Evolutionary conservation across 116 monocot genomes (phyloP).

Genomic region (Posidonia oceanica): DNA sequence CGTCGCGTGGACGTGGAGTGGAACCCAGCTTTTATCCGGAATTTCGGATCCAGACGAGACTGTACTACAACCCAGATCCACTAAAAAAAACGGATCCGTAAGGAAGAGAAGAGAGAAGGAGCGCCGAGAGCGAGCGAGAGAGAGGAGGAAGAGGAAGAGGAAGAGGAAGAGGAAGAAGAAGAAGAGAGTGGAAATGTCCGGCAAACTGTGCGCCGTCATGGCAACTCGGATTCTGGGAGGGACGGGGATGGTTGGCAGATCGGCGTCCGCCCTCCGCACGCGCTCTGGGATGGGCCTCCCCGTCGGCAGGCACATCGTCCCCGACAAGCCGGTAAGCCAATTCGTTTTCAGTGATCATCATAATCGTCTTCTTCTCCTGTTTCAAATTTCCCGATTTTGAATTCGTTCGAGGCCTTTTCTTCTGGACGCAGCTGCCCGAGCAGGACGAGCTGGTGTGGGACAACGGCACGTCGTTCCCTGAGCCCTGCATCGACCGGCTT

Average conservation of each 20-base stretch:
- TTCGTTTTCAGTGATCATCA: neutral
- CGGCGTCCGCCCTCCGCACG: slow-evolving; percentile 36
- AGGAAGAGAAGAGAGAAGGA: neutral
- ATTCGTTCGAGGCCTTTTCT: neutral
- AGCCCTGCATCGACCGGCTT: slow-evolving; percentile 84
- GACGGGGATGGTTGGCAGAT: slow-evolving; percentile 33
- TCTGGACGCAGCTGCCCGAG: slow-evolving; percentile 33
- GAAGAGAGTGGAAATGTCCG: slow-evolving; percentile 25
- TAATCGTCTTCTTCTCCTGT: neutral
- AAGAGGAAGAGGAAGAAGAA: neutral
- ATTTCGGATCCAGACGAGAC: too few relatives aligned
- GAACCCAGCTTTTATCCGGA: too few relatives aligned
- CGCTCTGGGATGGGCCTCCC: slow-evolving; percentile 94
- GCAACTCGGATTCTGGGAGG: slow-evolving; percentile 63
- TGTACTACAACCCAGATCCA: neutral
- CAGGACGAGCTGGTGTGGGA: slow-evolving; percentile 85
- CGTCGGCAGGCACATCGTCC: slow-evolving; percentile 81
- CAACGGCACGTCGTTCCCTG: slow-evolving; percentile 84
- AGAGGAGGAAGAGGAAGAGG: neutral
- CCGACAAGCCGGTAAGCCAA: slow-evolving; percentile 57
- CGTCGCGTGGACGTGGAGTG: too few relatives aligned
- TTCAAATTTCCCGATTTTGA: neutral
- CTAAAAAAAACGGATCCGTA: too few relatives aligned
- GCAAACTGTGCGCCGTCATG: slow-evolving; percentile 37
- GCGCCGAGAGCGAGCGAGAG: neutral